These are phyloP conservation scores for Magnusiomyces paraingens DNA, from an alignment of 1,139 yeast genomes.

Conservation along the genomic window DNA sequence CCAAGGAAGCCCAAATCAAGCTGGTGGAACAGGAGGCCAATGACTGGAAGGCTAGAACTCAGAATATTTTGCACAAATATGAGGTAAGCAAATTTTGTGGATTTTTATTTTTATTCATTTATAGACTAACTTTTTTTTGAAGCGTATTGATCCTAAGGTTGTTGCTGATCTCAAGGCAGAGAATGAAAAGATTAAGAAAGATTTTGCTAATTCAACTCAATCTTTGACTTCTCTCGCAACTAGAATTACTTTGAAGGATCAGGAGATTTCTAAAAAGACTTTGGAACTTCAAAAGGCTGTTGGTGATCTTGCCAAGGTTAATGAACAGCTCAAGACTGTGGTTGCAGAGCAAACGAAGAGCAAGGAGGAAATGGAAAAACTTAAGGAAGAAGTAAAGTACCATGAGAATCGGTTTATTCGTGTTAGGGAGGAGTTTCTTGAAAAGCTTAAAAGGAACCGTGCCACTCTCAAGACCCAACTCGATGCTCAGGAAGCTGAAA, in stretches of 20 bases:
- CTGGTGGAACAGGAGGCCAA: slow-evolving; percentile 40
- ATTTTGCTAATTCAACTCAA: neutral
- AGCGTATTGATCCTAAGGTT: slow-evolving; percentile 43
- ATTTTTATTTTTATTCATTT: no score
- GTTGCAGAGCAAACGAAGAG: slow-evolving; percentile 8
- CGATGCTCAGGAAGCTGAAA: slow-evolving; percentile 12
- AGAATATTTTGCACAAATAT: slow-evolving; percentile 42
- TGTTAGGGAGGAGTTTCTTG: slow-evolving; percentile 28
- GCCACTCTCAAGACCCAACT: slow-evolving; percentile 9
- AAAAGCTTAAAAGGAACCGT: slow-evolving; percentile 27
- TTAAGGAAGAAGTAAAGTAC: slow-evolving; percentile 13
- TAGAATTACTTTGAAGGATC: neutral
- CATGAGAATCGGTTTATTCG: slow-evolving; percentile 22
- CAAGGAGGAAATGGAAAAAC: slow-evolving; percentile 9
- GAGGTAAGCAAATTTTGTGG: slow-evolving; percentile 25
- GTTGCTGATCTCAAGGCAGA: slow-evolving; percentile 32
- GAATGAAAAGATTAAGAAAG: slow-evolving; percentile 28
- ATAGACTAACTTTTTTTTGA: neutral
- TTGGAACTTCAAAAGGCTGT: slow-evolving; percentile 60
- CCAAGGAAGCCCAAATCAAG: slow-evolving; percentile 39
- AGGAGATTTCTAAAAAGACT: slow-evolving; percentile 1
- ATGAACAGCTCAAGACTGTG: slow-evolving; percentile 9
- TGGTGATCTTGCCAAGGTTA: slow-evolving; percentile 58
- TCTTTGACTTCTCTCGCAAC: neutral
- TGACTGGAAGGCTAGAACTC: slow-evolving; percentile 49